Evolutionary conservation across 2,329 filamentous ascomycete genomes (phyloP).

Genomic region (Domatiomyces globalis): DNA sequence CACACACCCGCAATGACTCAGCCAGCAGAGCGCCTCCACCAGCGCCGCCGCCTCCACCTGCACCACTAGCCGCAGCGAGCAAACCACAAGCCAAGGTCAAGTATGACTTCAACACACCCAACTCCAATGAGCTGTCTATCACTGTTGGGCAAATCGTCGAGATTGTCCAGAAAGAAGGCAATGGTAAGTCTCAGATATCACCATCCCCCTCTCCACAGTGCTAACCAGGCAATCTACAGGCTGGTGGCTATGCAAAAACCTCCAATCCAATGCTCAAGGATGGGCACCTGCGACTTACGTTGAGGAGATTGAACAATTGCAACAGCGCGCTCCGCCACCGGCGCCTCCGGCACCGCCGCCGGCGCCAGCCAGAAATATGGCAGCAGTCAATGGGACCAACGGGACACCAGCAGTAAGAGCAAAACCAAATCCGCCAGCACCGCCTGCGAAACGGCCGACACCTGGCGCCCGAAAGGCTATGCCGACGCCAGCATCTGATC

Average conservation of each 20-base stretch:
- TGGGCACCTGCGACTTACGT: conserved; percentile 94
- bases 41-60: conserved; percentile 48
- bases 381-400: conserved; percentile 30
- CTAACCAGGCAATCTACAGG: conserved; percentile 38
- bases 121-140: conserved; percentile 71
- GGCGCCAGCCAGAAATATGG: conserved; percentile 35
- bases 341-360: conserved; percentile 36
- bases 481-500: conserved; percentile 42
- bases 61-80: conserved; percentile 42
- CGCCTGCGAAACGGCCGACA: conserved; percentile 66
- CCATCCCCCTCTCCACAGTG: background rate
- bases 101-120: conserved; percentile 81
- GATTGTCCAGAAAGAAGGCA: conserved; percentile 85
- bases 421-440: conserved; percentile 61
- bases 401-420: conserved; percentile 33
- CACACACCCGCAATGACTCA: conserved; percentile 43
- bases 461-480: conserved; percentile 55
- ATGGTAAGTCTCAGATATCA: conserved; percentile 49
- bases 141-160: conserved; percentile 67
- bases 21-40: conserved; percentile 35
- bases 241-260: conserved; percentile 86
- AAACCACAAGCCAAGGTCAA: conserved; percentile 78
- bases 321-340: conserved; percentile 46
- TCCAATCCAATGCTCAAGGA: conserved; percentile 55
- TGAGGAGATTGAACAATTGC: conserved; percentile 53